Evolutionary conservation across 2,329 filamentous ascomycete species (phyloP), one percentile per base, ranked within the genome.

Genomic region (Canariomyces notabilis): DNA sequence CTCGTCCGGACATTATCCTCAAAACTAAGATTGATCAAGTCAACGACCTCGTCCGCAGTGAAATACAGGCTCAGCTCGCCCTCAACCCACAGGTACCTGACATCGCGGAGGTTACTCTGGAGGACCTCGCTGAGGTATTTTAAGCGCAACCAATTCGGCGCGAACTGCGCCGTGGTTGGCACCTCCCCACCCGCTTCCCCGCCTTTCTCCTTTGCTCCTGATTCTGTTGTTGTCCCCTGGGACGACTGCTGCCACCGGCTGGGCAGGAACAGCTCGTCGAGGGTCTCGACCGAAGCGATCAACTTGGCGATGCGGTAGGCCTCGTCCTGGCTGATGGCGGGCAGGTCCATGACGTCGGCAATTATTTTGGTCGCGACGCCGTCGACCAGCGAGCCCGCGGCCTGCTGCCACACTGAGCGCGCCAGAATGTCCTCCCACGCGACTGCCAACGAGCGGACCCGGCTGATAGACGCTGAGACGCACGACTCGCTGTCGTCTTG

Each of bases 31-130:
- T 74, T 69, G 37, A 84, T 76, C 56, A 85, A 60, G 51, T 85
- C 80, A 26, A 83, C 64, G 12, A 83, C 77, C 65, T 84, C 80
- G 4, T 74, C 73, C 6, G 68, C 71, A 0, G 75, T 71, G 55
- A 83, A 84, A 61, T 83, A 81, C 31, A 83, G 60, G 52, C 79
- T 82, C 34, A 85, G 66, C 61, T 83, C 80, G 62, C 79, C 80
- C 52, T 85, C 80, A 57, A 76, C 72, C 81, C 81, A 85, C 31
- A 85, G 62, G 52, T 71, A 83, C 47, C 70, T 72, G 46, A 85
- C 76, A 51, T 84, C 81, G 51, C 75, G 76, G 43, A 84, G 67
- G 57, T 84, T 83, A 55, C 79, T 82, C 66, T 85, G 80, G 53
- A 85, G 67, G 21, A 84, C 75, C 61, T 84, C 77, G 51, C 75